Conservation (phyloP, 768 basidiomycete species). For the Rhizopogon vulgaris region DNA sequence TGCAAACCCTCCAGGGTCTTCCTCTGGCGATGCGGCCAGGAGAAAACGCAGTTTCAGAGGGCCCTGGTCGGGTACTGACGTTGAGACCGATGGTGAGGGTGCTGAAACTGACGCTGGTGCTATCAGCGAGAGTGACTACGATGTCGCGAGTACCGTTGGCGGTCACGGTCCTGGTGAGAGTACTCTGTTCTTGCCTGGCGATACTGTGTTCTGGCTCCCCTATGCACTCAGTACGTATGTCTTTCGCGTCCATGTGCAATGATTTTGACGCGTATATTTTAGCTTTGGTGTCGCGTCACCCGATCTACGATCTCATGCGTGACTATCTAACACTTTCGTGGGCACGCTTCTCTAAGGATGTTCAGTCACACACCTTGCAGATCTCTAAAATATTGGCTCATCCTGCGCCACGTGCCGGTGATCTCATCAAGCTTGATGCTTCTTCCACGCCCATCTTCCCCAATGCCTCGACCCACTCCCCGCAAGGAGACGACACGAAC, state of each 20-base stretch:
- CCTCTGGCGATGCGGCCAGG: constrained; percentile 43
- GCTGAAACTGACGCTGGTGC: constrained; percentile 61
- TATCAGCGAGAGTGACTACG: constrained; percentile 83
- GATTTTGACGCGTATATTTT: constrained; percentile 9
- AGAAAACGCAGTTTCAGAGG: constrained; percentile 59
- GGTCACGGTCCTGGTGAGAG: constrained; percentile 84
- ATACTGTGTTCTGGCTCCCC: constrained; percentile 93
- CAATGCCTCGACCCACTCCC: constrained; percentile 32
- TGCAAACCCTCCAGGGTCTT: constrained; percentile 38
- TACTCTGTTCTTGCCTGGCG: constrained; percentile 81
- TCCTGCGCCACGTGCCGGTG: constrained; percentile 82
- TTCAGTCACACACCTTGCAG: constrained; percentile 86
- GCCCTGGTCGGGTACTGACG: constrained; percentile 62
- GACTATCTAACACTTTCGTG: constrained; percentile 95
- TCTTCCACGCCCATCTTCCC: constrained; percentile 53
- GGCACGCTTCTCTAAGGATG: constrained; percentile 92
- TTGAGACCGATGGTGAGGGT: constrained; percentile 75
- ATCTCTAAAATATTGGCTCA: constrained; percentile 85
- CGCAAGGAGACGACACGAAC: constrained; percentile 32
- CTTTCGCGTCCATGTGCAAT: constrained; percentile 3
- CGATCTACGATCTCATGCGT: constrained; percentile 91
- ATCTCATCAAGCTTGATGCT: constrained; percentile 80
- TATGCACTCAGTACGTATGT: constrained; percentile 74
- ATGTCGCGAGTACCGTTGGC: constrained; percentile 65
- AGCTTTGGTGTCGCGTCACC: constrained; percentile 88